phyloP scores from a whole-genome alignment of 2,329 filamentous ascomycete genomes.

The Cladosporium sp. region DNA sequence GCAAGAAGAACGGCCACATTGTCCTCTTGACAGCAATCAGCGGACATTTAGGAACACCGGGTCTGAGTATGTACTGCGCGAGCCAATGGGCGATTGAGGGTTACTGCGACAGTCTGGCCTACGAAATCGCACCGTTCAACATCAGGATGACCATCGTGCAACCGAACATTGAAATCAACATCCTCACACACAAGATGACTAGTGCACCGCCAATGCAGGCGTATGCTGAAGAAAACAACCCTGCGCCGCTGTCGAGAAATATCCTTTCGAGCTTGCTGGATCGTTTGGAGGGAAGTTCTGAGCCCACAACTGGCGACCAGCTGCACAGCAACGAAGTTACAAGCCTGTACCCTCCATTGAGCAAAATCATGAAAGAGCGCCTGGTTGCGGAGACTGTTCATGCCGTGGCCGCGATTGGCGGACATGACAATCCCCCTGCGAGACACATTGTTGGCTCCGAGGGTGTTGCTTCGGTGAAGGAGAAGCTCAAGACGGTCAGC shows the following conservation, averaged over 20 bases:
- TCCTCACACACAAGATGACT: constrained; percentile 78
- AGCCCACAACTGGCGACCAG: constrained; percentile 39
- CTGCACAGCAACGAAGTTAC: constrained; percentile 48
- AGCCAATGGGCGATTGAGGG: constrained; percentile 93
- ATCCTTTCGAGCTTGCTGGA: constrained; percentile 78
- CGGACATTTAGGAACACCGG: constrained; percentile 87
- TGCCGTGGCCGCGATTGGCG: constrained; percentile 84
- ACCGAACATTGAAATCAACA: constrained; percentile 85
- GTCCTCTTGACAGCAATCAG: constrained; percentile 85
- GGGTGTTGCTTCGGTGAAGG: constrained; percentile 79
- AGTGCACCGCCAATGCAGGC: constrained; percentile 72
- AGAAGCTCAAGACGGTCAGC: constrained; percentile 92
- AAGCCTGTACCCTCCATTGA: constrained; percentile 68
- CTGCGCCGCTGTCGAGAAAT: constrained; percentile 73
- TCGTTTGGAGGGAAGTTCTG: constrained; percentile 45
- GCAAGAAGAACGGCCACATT: constrained; percentile 79
- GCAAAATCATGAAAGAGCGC: constrained; percentile 59
- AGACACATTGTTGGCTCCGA: constrained; percentile 91
- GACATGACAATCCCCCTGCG: constrained; percentile 90
- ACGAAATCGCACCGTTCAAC: constrained; percentile 93
- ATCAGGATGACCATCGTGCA: constrained; percentile 94
- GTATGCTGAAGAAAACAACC: constrained; percentile 63
- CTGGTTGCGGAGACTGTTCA: constrained; percentile 85
- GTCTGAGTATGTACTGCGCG: constrained; percentile 83
- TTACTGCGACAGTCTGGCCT: constrained; percentile 88